phyloP scores from a whole-genome alignment of 164 flowering plant species.

The Nymphaea colorata region DNA sequence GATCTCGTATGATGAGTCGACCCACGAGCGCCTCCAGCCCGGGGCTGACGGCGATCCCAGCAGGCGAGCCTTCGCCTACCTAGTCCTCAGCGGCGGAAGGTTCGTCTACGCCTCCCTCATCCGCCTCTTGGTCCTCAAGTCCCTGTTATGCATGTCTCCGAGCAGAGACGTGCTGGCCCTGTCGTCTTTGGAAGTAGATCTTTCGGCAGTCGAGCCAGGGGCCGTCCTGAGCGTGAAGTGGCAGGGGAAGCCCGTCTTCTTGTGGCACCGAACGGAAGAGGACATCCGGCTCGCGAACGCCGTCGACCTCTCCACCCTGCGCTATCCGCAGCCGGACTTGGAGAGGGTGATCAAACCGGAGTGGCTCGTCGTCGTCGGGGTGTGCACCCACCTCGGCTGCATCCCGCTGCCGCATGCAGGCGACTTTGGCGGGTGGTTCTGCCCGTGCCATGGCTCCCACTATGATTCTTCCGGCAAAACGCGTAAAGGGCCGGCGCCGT shows the following conservation, averaged over 20 bases:
- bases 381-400: conserved; percentile 11
- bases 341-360: conserved; percentile 12
- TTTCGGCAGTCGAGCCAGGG: conserved; percentile 9
- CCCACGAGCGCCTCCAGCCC: conserved; percentile 13
- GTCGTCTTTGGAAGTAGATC: conserved; percentile 14
- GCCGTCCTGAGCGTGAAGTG: conserved; percentile 12
- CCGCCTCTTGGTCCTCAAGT: conserved; percentile 13
- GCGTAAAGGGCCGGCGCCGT: conserved; percentile 9
- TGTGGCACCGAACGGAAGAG: conserved; percentile 7
- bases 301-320: conserved; percentile 4
- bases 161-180: conserved; percentile 14
- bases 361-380: conserved; percentile 15
- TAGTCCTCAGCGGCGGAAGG: conserved; percentile 10
- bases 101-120: conserved; percentile 10
- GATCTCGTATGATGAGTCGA: conserved; percentile 8
- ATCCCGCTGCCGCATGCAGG: conserved; percentile 12
- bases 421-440: conserved; percentile 15
- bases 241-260: conserved; percentile 9
- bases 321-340: conserved; percentile 11
- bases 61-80: conserved; percentile 14
- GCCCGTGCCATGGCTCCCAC: conserved; percentile 13
- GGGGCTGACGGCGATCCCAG: conserved; percentile 8
- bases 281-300: conserved; percentile 10
- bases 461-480: conserved; percentile 11
- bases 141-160: conserved; percentile 14